Base-by-base conservation (phyloP, 2,329 filamentous ascomycete genomes). In the Ophiostoma novo-ulmi region DNA sequence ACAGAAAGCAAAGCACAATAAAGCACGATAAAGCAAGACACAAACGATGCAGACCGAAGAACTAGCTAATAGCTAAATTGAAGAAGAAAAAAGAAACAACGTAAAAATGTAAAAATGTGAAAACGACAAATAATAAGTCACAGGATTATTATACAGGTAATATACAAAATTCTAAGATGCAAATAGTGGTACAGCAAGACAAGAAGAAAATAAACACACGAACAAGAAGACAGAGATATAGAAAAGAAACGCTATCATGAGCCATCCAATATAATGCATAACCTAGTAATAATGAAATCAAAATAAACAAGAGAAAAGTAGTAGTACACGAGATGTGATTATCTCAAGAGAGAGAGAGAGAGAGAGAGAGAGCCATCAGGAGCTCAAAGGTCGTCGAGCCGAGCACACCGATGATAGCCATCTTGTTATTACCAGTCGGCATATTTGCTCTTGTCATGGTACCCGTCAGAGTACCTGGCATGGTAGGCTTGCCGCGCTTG, bases 201-300 rank as follows among this genome's bases (percentile, higher is more conserved):
- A 58, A 22, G 52, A 31, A 58, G 52, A 58, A 26, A 26, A n/a
- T 7, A 6, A 55, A 61, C 11, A 10, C 10, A 22, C 13, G 5
- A 38, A 10, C 14, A 5, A 36, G 2, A 36, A 38, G 36, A 64
- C 20, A 5, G 38, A 36, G 20, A 64, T 10, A 65, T 17, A 31
- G 31, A 22, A 65, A 39, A 65, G 36, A 65, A 64, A 65, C 63
- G 63, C 35, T 63, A 35, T 63, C 58, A 63, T 63, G 8, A 63
- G 58, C 10, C 58, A 20, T 31, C 26, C 26, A 26, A 63, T 61
- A 20, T 61, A 20, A 63, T 35, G 36, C 58, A 63, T 26, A 35
- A 35, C 58, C 26, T 13, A 36, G 55, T 11, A 22, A 26, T 8
- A 11, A 22, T 13, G n/a, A 58, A 63, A 31, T 31, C 7, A 61